Evolutionary conservation across 2,329 filamentous ascomycete genomes (phyloP), one percentile per base, ranked within the genome.

Genomic region (Xylariaceae sp.): DNA sequence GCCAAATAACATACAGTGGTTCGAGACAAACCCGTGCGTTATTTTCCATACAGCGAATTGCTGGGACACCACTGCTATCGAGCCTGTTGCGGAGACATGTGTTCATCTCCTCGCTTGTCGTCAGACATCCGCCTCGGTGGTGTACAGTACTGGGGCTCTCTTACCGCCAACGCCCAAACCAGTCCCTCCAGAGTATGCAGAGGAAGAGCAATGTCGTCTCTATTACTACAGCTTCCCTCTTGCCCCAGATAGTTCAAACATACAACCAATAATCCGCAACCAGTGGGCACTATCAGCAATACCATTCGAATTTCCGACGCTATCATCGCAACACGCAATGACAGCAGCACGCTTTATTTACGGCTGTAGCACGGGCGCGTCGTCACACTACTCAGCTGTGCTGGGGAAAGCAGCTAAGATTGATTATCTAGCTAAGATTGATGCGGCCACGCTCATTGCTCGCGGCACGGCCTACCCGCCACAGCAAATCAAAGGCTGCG

Each of bases 1-100:
- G 10, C 85, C 86, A 1, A 66, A 80, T 1, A 71, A 73, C 1
- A 77, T 88, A 2, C 77, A 77, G 8, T 90, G 87, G 86, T 89
- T 87, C 56, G 81, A 87, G 68, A 88, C 86, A 0, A 79, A 80
- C 9, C 77, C 84, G 5, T 89, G 85, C 62, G 84, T 85, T 61
- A 87, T 90, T 37, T 88, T 89, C 57, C 87, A 90, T 62, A 88
- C 86, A 0, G 87, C 85, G 1, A 89, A 88, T 60, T 82, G 82
- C 1, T 91, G 87, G 87, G 84, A 89, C 46, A 77, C 79, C 56
- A 70, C 13, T 21, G 64, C 1, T 59, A 67, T 16, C 63, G 65
- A 9, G 55, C 72, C 49, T 33, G 57, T 24, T 16, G 39, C 36
- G 7, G 61, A 58, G 61, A 72, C 53, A 62, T 74, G 76, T 1